Conservation (phyloP, 305 asterid species). For the Fraxinus angustifolia region DNA sequence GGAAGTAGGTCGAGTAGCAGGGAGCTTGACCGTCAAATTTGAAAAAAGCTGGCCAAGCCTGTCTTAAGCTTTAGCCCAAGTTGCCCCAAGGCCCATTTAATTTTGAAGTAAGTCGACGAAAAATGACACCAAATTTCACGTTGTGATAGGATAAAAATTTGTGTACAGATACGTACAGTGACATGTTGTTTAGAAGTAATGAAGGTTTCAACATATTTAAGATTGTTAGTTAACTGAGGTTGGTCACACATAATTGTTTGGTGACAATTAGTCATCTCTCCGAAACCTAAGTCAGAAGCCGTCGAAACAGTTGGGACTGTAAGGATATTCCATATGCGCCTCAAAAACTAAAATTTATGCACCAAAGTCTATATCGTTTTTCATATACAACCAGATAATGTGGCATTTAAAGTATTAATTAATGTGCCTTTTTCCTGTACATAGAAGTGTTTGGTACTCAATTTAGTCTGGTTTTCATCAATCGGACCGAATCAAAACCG, state of each 20-base stretch:
- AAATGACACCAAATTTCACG: too few species aligned
- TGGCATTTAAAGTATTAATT: not conserved
- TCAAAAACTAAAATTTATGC: not conserved
- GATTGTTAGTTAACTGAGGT: not conserved
- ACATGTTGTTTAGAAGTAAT: not conserved
- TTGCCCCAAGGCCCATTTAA: too few species aligned
- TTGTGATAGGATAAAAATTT: too few species aligned
- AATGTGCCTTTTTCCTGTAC: not conserved
- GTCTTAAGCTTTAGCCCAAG: too few species aligned
- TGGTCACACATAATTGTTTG: not conserved
- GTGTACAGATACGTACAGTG: not conserved
- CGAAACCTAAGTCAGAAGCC: not conserved
- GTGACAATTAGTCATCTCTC: not conserved
- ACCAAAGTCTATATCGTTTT: not conserved
- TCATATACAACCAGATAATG: not conserved
- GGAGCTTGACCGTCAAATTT: too few species aligned
- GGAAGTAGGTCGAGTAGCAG: too few species aligned
- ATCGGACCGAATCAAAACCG: not conserved
- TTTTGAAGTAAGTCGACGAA: too few species aligned
- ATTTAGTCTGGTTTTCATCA: not conserved
- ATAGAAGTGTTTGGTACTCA: not conserved
- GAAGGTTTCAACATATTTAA: not conserved
- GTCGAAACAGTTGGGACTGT: slow-evolving; percentile 1
- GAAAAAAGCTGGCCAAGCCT: too few species aligned
- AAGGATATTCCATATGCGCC: not conserved